Evolutionary conservation across 768 basidiomycete species (phyloP).

Genomic region (Lepiota subincarnata): DNA sequence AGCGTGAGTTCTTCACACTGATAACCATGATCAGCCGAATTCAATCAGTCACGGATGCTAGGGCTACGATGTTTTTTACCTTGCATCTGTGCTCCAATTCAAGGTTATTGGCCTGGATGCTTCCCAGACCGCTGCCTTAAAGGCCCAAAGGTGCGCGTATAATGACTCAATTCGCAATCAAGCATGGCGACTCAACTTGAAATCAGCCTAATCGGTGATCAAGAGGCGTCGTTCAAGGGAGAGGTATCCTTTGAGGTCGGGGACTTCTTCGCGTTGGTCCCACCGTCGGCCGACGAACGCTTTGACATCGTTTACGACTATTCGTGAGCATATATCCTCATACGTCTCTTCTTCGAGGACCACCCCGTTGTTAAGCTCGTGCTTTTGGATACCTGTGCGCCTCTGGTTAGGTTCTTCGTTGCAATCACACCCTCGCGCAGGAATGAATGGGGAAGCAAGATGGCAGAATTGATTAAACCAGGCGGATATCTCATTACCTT

Average conservation of each 20-base stretch:
- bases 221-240: constrained; percentile 5
- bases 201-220: neutral
- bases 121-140: constrained; percentile 47
- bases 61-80: constrained; percentile 59
- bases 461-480: constrained; percentile 49
- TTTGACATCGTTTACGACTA: constrained; percentile 65
- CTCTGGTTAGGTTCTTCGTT: constrained; percentile 58
- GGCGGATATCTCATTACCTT: constrained; percentile 62
- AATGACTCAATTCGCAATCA: too few species aligned
- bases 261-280: constrained; percentile 52
- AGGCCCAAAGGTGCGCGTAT: constrained; percentile 38
- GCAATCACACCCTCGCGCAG: constrained; percentile 57
- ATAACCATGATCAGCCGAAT: too few species aligned
- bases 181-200: too few species aligned
- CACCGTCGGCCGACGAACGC: constrained; percentile 24
- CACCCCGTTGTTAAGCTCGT: neutral
- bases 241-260: constrained; percentile 34
- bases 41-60: constrained; percentile 18
- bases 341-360: neutral
- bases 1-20: constrained; percentile 21
- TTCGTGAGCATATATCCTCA: constrained; percentile 35
- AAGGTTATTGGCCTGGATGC: constrained; percentile 54
- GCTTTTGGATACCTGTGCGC: neutral
- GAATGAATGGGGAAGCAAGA: constrained; percentile 53
- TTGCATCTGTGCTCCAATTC: constrained; percentile 46